Conservation (phyloP, 305 asterid genomes). For the Fraxinus paxiana region DNA sequence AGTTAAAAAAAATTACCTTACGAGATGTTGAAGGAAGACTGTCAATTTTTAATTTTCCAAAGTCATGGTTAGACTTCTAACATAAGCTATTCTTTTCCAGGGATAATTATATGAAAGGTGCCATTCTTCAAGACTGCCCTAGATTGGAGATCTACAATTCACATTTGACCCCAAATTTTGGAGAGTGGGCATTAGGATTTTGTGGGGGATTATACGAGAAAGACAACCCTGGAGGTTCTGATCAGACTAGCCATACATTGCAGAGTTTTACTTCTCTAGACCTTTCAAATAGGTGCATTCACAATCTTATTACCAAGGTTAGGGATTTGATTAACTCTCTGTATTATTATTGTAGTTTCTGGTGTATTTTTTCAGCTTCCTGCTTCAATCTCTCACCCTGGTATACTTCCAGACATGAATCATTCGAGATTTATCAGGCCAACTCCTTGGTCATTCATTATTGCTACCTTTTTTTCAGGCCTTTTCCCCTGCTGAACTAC, state of each 20-base stretch:
- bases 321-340: constrained; percentile 4
- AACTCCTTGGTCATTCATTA: constrained; percentile 18
- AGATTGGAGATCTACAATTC: constrained; percentile 73
- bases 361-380: constrained; percentile 14
- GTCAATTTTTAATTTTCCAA: constrained; percentile 14
- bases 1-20: constrained; percentile 4
- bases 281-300: constrained; percentile 73
- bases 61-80: constrained; percentile 17
- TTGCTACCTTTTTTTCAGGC: constrained; percentile 45
- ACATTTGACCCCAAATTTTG: constrained; percentile 60
- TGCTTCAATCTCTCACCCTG: neutral
- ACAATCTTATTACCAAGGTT: constrained; percentile 69
- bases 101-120: constrained; percentile 48
- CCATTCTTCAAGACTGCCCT: constrained; percentile 51
- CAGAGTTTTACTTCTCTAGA: constrained; percentile 62
- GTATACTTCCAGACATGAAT: neutral
- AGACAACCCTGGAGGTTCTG: constrained; percentile 54
- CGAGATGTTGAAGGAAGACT: constrained; percentile 10
- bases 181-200: constrained; percentile 89
- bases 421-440: constrained; percentile 17
- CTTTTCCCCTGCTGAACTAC: constrained; percentile 64
- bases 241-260: constrained; percentile 42
- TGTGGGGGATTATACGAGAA: constrained; percentile 74
- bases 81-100: constrained; percentile 30
- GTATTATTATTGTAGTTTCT: constrained; percentile 5